Evolutionary conservation across 768 basidiomycete species (phyloP).

Genomic region (Auricularia heimuer): DNA sequence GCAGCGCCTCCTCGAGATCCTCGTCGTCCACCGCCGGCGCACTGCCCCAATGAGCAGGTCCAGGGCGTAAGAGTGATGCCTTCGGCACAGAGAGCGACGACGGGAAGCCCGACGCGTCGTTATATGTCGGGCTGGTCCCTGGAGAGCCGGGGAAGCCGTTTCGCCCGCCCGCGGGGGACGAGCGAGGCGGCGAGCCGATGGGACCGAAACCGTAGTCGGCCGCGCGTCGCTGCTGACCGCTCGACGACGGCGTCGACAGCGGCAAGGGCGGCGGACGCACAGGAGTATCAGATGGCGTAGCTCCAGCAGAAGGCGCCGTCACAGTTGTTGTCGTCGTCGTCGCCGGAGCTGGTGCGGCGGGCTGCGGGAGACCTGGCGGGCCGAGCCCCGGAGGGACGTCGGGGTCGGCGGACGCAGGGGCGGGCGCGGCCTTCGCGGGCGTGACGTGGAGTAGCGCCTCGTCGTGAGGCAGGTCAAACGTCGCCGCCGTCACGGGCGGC

Average conservation of each 20-base stretch:
- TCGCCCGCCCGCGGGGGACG: slow-evolving; percentile 19
- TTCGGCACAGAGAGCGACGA: neutral
- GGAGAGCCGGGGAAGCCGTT: slow-evolving; percentile 39
- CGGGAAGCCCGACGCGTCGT: neutral
- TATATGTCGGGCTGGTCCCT: slow-evolving; percentile 24
- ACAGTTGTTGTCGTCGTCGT: neutral
- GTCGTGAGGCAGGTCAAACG: neutral
- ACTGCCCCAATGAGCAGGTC: slow-evolving; percentile 13
- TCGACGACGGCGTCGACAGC: slow-evolving; percentile 35
- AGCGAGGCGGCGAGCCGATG: slow-evolving; percentile 68
- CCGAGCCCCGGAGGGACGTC: neutral
- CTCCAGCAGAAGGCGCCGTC: neutral
- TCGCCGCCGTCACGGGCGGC: neutral
- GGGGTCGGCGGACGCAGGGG: slow-evolving; percentile 1
- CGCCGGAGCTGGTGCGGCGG: neutral
- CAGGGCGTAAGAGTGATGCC: neutral
- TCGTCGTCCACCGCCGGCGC: slow-evolving; percentile 40
- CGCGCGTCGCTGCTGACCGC: slow-evolving; percentile 23
- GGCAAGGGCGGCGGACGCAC: slow-evolving; percentile 37
- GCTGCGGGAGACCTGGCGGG: neutral
- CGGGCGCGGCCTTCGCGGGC: neutral
- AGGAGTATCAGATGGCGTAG: neutral
- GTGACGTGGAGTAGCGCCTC: neutral
- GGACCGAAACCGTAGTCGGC: slow-evolving; percentile 59
- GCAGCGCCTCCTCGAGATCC: slow-evolving; percentile 82